Base-by-base conservation (phyloP, 345 rosid genomes). In the Pistacia atlantica region DNA sequence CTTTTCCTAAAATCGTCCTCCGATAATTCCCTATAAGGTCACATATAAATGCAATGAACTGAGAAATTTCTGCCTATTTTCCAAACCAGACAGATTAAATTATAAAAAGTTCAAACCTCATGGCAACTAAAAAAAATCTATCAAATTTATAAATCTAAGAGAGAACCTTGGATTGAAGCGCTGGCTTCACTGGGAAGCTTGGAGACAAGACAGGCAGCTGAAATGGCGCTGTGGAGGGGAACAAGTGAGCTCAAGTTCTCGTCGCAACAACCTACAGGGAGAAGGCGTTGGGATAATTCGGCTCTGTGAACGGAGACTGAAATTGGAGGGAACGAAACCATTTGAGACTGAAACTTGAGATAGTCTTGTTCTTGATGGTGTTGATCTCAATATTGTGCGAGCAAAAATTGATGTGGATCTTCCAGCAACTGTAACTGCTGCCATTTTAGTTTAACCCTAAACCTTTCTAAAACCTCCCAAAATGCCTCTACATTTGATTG, bases 131-230 rank as follows among this genome's bases (percentile, higher is more conserved):
- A 13, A 20, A 60, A 4, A 31, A 25, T 8, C 22, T 25, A 22
- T 4, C 31, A 61, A 16, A 14, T 11, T 7, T 31, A 62, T 2
- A 20, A 76, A 38, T 35, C 33, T 22, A 4, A 12, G 16, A 49
- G 31, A 8, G 3, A 16, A 93, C 95, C 97, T 85, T 90, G 86
- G 48, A 71, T 59, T 52, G 85, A 86, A 22, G 80, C 14, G 55
- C 71, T 74, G 31, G 74, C 81, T 65, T 88, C 90, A 55, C 82
- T 72, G 4, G 93, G 89, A 14, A 91, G 89, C 78, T 86, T 90
- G 58, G 98, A 93, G 74, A 90, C 98, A 17, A 90, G 94, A 57
- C 89, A 82, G 75, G 98, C 90, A 0, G 91, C 89, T 22, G 98
- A 94, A 73, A 87, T 74, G 1, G 82, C 87, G 56, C 86, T 86